phyloP scores from a whole-genome alignment of 352 stramenopile genomes.

The Phytophthora fragariaefolia region DNA sequence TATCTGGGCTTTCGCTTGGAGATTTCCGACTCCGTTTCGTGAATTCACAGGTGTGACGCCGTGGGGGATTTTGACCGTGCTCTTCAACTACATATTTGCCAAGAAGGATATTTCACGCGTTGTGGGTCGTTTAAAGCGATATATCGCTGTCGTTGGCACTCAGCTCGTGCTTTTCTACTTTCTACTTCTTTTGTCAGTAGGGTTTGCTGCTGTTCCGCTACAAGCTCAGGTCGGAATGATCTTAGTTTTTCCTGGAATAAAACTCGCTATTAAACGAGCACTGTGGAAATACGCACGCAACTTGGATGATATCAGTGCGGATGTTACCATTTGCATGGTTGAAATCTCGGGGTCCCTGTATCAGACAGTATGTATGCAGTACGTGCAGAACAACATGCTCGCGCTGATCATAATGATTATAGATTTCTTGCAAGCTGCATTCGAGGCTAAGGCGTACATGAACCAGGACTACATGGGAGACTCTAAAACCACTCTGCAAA shows the following conservation, averaged over 20 bases:
- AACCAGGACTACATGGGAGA: constrained; percentile 15
- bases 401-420: constrained; percentile 13
- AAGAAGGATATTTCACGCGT: constrained; percentile 9
- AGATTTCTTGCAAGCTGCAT: constrained; percentile 16
- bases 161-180: constrained; percentile 30
- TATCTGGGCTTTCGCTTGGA: constrained; percentile 14
- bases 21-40: constrained; percentile 19
- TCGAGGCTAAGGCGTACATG: constrained; percentile 14
- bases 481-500: constrained; percentile 8
- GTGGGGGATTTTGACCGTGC: constrained; percentile 12
- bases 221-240: constrained; percentile 18
- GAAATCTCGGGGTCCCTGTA: constrained; percentile 40
- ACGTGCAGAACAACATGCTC: constrained; percentile 19
- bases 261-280: constrained; percentile 27
- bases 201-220: constrained; percentile 10
- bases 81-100: constrained; percentile 14
- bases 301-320: constrained; percentile 33
- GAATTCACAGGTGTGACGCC: constrained; percentile 11
- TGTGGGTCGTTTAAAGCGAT: constrained; percentile 1
- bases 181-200: constrained; percentile 21
- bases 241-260: constrained; percentile 22
- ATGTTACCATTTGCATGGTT: constrained; percentile 35
- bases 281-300: constrained; percentile 27
- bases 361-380: constrained; percentile 32
- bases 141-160: constrained; percentile 16